Evolutionary conservation across 768 basidiomycete species (phyloP).

Genomic region (Boletellus sp.): DNA sequence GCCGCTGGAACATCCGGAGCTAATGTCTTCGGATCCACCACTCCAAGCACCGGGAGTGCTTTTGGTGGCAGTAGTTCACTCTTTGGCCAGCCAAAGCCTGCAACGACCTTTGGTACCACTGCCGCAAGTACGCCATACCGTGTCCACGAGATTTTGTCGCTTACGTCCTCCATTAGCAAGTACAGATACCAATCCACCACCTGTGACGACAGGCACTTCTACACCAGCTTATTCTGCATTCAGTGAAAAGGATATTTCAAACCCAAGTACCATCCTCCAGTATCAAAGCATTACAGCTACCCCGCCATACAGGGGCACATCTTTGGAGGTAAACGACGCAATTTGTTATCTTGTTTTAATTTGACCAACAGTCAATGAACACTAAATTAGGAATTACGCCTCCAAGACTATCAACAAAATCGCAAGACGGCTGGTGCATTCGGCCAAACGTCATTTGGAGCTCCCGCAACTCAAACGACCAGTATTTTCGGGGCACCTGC

Average conservation of each 20-base stretch:
- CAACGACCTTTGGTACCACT: slow-evolving; percentile 42
- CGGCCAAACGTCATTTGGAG: slow-evolving; percentile 39
- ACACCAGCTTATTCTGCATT: slow-evolving; percentile 59
- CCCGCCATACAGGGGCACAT: slow-evolving; percentile 72
- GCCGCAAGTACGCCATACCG: slow-evolving; percentile 28
- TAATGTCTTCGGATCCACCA: slow-evolving; percentile 34
- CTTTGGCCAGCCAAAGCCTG: slow-evolving; percentile 55
- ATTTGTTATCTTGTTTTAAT: slow-evolving; percentile 2
- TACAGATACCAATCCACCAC: slow-evolving; percentile 40
- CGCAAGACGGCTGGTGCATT: slow-evolving; percentile 70
- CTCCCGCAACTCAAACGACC: slow-evolving; percentile 25
- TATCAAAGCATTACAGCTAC: slow-evolving; percentile 83
- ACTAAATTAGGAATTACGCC: slow-evolving; percentile 57
- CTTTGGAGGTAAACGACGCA: slow-evolving; percentile 56
- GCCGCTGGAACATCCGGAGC: slow-evolving; percentile 31
- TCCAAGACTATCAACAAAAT: slow-evolving; percentile 72
- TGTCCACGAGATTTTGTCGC: slow-evolving; percentile 1
- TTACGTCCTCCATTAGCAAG: slow-evolving; percentile 27
- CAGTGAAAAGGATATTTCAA: slow-evolving; percentile 62
- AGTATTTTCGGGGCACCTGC: slow-evolving; percentile 26
- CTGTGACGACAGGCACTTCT: slow-evolving; percentile 65
- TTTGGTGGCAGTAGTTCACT: slow-evolving; percentile 47
- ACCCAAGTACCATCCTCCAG: slow-evolving; percentile 47
- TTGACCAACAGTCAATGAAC: not conserved
- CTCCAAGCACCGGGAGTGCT: slow-evolving; percentile 30